phyloP scores from a whole-genome alignment of 2,329 filamentous ascomycete genomes.

The Sporothrix sp. region DNA sequence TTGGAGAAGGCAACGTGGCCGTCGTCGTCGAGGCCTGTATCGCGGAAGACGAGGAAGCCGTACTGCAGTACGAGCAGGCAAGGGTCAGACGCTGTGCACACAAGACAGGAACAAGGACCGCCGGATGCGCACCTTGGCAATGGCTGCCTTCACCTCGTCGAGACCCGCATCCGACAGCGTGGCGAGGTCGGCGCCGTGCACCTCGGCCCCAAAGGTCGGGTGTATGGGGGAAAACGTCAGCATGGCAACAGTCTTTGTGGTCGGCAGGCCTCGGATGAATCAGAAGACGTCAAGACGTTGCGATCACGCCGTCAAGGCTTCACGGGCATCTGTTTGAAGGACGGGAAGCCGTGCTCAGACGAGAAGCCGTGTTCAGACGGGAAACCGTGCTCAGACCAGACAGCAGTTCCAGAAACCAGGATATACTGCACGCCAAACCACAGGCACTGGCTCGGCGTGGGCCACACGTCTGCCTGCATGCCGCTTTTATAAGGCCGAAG shows the following conservation, averaged over 20 bases:
- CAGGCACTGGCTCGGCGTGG: neutral
- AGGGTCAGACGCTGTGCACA: neutral
- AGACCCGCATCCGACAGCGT: constrained; percentile 26
- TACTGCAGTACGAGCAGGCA: neutral
- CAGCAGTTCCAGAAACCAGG: too few relatives aligned
- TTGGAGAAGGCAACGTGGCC: constrained; percentile 40
- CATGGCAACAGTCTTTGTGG: neutral
- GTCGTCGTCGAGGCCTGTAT: constrained; percentile 37
- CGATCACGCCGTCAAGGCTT: too few relatives aligned
- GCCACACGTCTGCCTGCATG: neutral
- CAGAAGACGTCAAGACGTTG: too few relatives aligned
- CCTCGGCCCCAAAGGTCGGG: constrained; percentile 23
- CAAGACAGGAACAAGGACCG: neutral
- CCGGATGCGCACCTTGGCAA: constrained; percentile 30
- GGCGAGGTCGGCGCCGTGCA: constrained; percentile 26
- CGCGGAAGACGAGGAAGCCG: constrained; percentile 16
- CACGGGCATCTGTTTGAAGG: neutral
- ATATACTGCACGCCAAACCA: neutral
- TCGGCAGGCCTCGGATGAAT: too few relatives aligned
- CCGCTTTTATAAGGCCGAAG: constrained; percentile 3
- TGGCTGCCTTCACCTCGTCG: constrained; percentile 23
- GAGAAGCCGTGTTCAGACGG: too few relatives aligned
- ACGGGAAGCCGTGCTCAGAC: neutral
- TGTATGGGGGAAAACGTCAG: constrained; percentile 18
- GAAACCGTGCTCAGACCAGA: too few relatives aligned